Evolutionary conservation across 257 asterid species (phyloP).

Genomic region (Primulina huaijiensis): DNA sequence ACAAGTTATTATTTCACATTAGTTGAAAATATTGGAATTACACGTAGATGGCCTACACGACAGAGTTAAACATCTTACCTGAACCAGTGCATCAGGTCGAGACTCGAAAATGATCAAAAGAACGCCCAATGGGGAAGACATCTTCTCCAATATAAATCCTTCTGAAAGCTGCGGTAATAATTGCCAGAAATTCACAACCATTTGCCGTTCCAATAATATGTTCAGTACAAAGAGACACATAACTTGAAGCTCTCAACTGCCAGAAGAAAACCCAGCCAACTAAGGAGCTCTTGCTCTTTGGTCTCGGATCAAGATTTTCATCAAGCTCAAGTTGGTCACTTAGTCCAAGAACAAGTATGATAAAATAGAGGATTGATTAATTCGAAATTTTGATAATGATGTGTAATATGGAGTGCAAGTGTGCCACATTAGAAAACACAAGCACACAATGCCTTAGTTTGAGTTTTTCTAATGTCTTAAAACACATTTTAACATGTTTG

Average conservation of each 20-base stretch:
- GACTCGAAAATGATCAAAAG: conserved; percentile 81
- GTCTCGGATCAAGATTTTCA: not conserved
- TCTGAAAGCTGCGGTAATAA: conserved; percentile 61
- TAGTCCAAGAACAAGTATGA: not conserved
- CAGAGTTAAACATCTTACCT: conserved; percentile 38
- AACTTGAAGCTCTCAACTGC: not conserved
- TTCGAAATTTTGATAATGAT: not conserved
- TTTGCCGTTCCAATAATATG: not conserved
- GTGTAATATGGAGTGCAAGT: not conserved
- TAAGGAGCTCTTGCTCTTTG: not conserved
- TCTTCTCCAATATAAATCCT: conserved; percentile 70
- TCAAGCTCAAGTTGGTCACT: not conserved
- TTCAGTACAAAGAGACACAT: not conserved
- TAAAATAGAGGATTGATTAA: not conserved
- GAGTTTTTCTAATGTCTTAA: no score
- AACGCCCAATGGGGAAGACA: conserved; percentile 80
- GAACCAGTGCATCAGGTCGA: conserved; percentile 88
- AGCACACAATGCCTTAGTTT: not conserved
- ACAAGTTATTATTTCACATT: not conserved
- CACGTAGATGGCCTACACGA: not conserved
- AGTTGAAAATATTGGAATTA: not conserved
- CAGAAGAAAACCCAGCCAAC: conserved; percentile 4
- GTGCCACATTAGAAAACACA: not conserved
- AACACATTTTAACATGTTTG: not conserved
- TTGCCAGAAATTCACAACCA: conserved; percentile 21